Evolutionary conservation across 75 land plant species (phyloP), one percentile per base, ranked within the genome.

Genomic region (Azolla pinnata): DNA sequence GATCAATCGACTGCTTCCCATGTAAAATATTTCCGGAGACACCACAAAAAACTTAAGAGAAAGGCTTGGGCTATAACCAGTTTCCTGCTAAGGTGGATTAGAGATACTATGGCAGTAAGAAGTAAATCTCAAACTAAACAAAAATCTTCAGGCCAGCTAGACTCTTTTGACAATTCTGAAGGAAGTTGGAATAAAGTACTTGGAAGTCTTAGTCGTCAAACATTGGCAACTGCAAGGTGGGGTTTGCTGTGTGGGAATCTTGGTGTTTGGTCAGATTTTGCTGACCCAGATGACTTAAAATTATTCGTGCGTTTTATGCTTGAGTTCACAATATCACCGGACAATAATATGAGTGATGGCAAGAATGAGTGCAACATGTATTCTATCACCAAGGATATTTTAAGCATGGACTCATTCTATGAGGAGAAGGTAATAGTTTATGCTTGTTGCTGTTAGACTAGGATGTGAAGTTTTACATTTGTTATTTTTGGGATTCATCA

Each of bases 241-340:
- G 62, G 71, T 68, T 74, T 81, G 53, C 56, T 84, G 33, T 81
- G 88, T 68, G 66, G 77, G 31, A 81, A 78, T 58, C 42, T 78
- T 52, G 93, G 79, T 74, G 33, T 81, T 64, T 88, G 93, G 93
- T 76, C 77, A 34, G 25, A 38, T 24, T 79, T 82, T 79, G 75
- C 83, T 29, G 24, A 68, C 32, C 63, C 65, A 21, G 74, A 62
- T 55, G 56, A 60, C 31, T 40, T 79, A 53, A 73, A 68, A 52
- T 58, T 45, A 33, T 85, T 85, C 51, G 63, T 82, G 2, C 62
- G 72, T 20, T 20, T 65, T 60, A 48, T 85, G 29, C 31, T 82
- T 3, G 49, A 27, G 44, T 57, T 56, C 35, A 52, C 29, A 4
- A 19, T 52, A 25, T 14, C 21, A 18, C 29, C 27, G 18, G 54